phyloP scores from a whole-genome alignment of 148 eudicot genomes.

The Rhododendron molle region DNA sequence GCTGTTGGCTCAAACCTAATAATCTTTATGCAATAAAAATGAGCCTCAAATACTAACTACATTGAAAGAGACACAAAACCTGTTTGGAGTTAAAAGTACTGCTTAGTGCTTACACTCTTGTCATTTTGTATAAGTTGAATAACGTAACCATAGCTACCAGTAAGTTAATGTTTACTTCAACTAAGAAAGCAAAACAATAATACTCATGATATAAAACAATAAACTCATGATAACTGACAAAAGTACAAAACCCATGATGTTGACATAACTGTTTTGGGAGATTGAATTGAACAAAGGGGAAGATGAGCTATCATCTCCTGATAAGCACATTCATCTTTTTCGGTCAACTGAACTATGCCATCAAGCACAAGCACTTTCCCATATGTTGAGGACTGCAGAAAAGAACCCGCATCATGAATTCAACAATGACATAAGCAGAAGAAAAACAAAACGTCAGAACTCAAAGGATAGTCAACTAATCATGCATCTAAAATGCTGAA shows the following conservation, averaged over 20 bases:
- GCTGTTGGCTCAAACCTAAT: not conserved
- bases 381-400: conserved; percentile 63
- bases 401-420: not conserved
- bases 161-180: not conserved
- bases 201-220: not conserved
- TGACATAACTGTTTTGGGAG: conserved; percentile 65
- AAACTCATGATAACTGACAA: not conserved
- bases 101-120: not conserved
- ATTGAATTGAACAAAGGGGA: conserved; percentile 83
- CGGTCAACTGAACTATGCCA: conserved; percentile 87
- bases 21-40: not conserved
- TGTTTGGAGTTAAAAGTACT: not conserved
- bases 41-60: not conserved
- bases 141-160: not conserved
- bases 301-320: conserved; percentile 98
- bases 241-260: not conserved
- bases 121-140: not conserved
- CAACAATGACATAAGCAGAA: not conserved
- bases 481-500: conserved; percentile 18
- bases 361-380: conserved; percentile 95
- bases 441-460: not conserved
- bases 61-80: not conserved
- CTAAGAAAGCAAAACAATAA: not conserved
- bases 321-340: conserved; percentile 93
- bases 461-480: not conserved